phyloP scores from a whole-genome alignment of 2,329 filamentous ascomycete species.

The Ophiostoma australiae region DNA sequence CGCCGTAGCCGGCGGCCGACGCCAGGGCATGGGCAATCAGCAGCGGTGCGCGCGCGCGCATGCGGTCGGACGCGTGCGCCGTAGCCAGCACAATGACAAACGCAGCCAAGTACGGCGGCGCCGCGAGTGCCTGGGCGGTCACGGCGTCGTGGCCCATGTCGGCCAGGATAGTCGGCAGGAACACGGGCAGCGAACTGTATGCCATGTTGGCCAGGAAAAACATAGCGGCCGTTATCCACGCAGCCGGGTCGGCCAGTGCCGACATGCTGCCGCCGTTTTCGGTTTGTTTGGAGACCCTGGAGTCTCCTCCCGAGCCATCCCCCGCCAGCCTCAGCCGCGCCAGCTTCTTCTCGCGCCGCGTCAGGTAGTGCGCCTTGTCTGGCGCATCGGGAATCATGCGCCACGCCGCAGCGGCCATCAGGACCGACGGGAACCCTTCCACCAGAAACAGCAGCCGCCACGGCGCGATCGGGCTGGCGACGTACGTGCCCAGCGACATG shows the following conservation, averaged over 20 bases:
- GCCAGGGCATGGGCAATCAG: slow-evolving; percentile 65
- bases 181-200: slow-evolving; percentile 82
- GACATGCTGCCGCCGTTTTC: background rate
- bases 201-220: slow-evolving; percentile 86
- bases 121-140: slow-evolving; percentile 69
- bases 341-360: slow-evolving; percentile 60
- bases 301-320: slow-evolving; percentile 9
- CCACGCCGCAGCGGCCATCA: slow-evolving; percentile 71
- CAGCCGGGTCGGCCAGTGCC: slow-evolving; percentile 56
- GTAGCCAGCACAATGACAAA: slow-evolving; percentile 69
- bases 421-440: slow-evolving; percentile 77
- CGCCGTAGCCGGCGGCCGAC: slow-evolving; percentile 54
- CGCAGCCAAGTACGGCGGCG: slow-evolving; percentile 68
- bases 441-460: slow-evolving; percentile 83
- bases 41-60: slow-evolving; percentile 57
- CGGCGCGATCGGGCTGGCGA: slow-evolving; percentile 58
- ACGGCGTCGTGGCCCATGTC: slow-evolving; percentile 68
- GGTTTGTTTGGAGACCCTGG: background rate
- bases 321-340: slow-evolving; percentile 59
- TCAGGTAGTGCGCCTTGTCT: slow-evolving; percentile 58
- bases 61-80: slow-evolving; percentile 65
- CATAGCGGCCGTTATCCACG: slow-evolving; percentile 73
- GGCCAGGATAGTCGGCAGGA: slow-evolving; percentile 73
- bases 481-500: slow-evolving; percentile 54
- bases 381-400: slow-evolving; percentile 71